Evolutionary conservation across 1,284 basidiomycete genomes (phyloP), one percentile per base, ranked within the genome.

Genomic region (Termitomyces sp.): DNA sequence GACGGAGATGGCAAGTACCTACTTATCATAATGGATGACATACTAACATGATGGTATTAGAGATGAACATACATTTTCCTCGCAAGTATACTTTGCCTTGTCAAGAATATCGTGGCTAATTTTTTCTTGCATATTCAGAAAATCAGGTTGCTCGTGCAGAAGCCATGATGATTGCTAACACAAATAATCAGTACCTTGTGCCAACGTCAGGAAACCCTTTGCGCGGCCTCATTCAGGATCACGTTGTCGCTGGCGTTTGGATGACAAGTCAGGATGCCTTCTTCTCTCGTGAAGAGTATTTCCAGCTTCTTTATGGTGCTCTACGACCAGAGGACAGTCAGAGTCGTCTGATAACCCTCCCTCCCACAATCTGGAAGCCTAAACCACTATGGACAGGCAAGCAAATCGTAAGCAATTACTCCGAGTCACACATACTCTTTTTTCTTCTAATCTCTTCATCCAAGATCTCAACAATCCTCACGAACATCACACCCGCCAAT

Each of bases 51-150:
- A 14, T 37, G 41, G 41, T 30, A 37, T 39, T 58, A 91, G 93
- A 99, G 72, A 99, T 99, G 96, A 99, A 99, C 74, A 95, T 99
- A 58, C 96, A 99, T 74, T 99, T 99, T 66, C 94, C 96, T 62
- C 96, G 93, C 88, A 74, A 76, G 86, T 50, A 18, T 33, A 24
- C 31, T 14, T 18, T 16, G 24, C 30, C 24, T 41, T 39, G 4
- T 4, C 18, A 37, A 43, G 35, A 45, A 30, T 46, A 39, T 44
- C 56, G 18, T 57, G 46, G 44, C 53, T 47, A 34, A 50, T 57
- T 18, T 45, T 45, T 30, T 49, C 52, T n/a, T 35, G 11, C 39
- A 10, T 57, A 2, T 61, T 10, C 11, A 92, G 89, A 97, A 72
- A 93, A 92, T 62, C 86, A 94, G 61, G 81, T 96, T 39, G 95